Percentiles rank a stretch among this genome's conserved stretches.
Evolutionary conservation across 2,329 filamentous ascomycete species (phyloP).

Genomic region (Pseudogymnoascus sp.): DNA sequence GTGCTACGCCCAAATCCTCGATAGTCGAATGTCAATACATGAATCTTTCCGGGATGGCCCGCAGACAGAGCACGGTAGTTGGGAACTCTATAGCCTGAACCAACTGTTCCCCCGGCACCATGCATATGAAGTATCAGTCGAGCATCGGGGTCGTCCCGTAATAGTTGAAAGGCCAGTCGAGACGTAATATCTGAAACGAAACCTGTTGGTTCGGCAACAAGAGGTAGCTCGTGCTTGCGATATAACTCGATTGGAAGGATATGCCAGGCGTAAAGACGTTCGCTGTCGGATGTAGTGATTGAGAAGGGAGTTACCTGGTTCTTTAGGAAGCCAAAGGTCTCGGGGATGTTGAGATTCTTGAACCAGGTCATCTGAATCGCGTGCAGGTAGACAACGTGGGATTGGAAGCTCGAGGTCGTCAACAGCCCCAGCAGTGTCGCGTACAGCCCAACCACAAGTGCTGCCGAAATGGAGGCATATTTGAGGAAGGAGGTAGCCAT

Average conservation of each 20-base stretch:
- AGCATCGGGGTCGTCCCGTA: conserved; percentile 36
- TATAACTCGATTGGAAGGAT: conserved; percentile 41
- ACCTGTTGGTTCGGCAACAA: conserved; percentile 35
- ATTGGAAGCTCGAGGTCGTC: conserved; percentile 31
- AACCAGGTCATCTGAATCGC: conserved; percentile 47
- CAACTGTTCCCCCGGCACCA: conserved; percentile 27
- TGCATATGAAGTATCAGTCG: conserved; percentile 40
- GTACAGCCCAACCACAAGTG: conserved; percentile 32
- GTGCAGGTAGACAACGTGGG: conserved; percentile 51
- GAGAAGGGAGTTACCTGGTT: conserved; percentile 44
- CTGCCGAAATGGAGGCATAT: conserved; percentile 23
- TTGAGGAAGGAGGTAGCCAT: conserved; percentile 10
- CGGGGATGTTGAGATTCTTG: conserved; percentile 41
- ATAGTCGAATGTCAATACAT: conserved; percentile 55
- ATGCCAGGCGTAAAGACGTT: conserved; percentile 42
- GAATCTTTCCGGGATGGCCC: conserved; percentile 43
- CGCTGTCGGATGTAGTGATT: conserved; percentile 32
- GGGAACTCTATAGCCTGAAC: conserved; percentile 33
- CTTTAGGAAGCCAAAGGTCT: conserved; percentile 42
- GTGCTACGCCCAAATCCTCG: conserved; percentile 50
- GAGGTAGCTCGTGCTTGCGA: conserved; percentile 34
- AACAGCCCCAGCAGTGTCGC: conserved; percentile 39
- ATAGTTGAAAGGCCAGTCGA: conserved; percentile 32
- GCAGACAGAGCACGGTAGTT: conserved; percentile 52
- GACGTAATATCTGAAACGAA: conserved; percentile 30